A percentile compares a stretch with the other conserved stretches of the same genome.
Evolutionary conservation across 2,329 filamentous ascomycete species (phyloP).

Genomic region (Nakataea oryzae): DNA sequence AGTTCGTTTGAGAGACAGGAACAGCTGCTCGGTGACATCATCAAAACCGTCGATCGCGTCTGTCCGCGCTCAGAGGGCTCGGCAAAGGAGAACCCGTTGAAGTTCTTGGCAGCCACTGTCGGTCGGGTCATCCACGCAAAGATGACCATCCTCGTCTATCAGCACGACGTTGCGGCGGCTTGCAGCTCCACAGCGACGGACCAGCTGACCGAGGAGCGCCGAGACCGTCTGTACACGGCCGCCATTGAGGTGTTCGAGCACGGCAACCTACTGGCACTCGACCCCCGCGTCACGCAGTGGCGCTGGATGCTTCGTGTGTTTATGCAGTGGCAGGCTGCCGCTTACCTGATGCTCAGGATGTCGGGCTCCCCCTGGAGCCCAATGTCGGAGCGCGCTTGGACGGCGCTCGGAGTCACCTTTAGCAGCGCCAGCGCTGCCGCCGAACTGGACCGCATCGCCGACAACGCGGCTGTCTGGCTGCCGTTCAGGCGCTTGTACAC

Average conservation of each 20-base stretch:
- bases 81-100: conserved; percentile 32
- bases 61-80: conserved; percentile 26
- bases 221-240: conserved; percentile 31
- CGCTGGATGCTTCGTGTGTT: conserved; percentile 51
- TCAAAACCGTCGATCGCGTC: conserved; percentile 35
- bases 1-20: conserved; percentile 31
- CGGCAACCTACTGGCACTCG: conserved; percentile 40
- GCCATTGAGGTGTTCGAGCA: conserved; percentile 47
- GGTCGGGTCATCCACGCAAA: conserved; percentile 41
- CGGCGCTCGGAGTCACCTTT: conserved; percentile 18
- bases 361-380: conserved; percentile 28
- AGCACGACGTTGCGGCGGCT: conserved; percentile 33
- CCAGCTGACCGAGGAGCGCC: conserved; percentile 18
- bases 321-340: conserved; percentile 48
- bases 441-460: conserved; percentile 32
- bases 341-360: conserved; percentile 42
- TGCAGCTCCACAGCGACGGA: conserved; percentile 19
- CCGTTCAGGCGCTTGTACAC: conserved; percentile 43
- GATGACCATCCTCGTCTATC: conserved; percentile 42
- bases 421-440: conserved; percentile 19
- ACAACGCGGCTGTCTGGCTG: conserved; percentile 38
- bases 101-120: conserved; percentile 38
- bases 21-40: conserved; percentile 17
- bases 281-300: conserved; percentile 37
- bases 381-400: conserved; percentile 17